These are phyloP conservation scores for Hydnomerulius pinastri DNA, from an alignment of 768 basidiomycete species.

Conservation along the genomic window DNA sequence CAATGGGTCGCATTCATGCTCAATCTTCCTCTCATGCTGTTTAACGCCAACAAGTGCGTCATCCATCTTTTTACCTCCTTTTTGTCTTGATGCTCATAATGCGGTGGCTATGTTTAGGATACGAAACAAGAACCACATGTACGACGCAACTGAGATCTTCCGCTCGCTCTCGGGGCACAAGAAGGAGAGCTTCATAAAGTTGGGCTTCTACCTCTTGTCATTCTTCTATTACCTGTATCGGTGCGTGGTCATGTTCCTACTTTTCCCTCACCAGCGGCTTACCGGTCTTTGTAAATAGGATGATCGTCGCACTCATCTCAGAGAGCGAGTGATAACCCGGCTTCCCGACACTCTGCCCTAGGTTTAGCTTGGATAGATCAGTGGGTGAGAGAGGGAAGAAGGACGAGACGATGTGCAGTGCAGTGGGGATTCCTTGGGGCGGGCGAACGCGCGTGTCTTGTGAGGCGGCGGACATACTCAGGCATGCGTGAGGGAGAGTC, in stretches of 20 bases:
- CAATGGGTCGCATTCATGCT: constrained; percentile 94
- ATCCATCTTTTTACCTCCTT: neutral
- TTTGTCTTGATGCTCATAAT: neutral
- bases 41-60: constrained; percentile 92
- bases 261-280: neutral
- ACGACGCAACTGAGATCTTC: constrained; percentile 99
- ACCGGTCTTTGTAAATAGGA: constrained; percentile 42
- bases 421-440: constrained; percentile 1
- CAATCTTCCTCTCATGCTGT: constrained; percentile 86
- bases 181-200: constrained; percentile 94
- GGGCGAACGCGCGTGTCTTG: constrained; percentile 4
- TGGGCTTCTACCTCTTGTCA: constrained; percentile 89
- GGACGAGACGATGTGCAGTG: constrained; percentile 1
- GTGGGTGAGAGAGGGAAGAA: neutral
- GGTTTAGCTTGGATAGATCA: neutral
- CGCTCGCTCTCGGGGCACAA: constrained; percentile 91
- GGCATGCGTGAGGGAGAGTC: constrained; percentile 1
- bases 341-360: neutral
- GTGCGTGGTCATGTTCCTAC: constrained; percentile 43
- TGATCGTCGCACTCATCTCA: constrained; percentile 86
- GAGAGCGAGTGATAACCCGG: constrained; percentile 56
- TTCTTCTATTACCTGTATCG: constrained; percentile 93
- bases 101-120: constrained; percentile 55
- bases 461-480: neutral
- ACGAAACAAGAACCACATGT: constrained; percentile 93